A percentile compares a stretch with the other conserved stretches of the same genome.
phyloP scores from a whole-genome alignment of 345 rosid species.

The Eutrema yunnanense region DNA sequence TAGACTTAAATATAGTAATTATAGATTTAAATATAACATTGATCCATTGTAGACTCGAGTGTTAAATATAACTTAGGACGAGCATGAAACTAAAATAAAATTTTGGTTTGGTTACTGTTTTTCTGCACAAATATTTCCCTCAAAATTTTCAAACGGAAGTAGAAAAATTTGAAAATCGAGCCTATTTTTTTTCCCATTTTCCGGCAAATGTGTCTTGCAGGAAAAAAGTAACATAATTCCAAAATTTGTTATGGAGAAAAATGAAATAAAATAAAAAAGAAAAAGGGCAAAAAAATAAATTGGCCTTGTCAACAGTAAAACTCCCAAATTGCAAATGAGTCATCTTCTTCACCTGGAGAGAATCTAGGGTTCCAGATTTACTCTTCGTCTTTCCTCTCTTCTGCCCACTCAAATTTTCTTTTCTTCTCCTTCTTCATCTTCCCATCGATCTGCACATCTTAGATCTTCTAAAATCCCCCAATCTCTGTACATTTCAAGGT shows the following conservation, averaged over 20 bases:
- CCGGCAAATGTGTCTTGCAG: background rate
- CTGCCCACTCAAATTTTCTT: background rate
- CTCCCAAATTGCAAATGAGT: slow-evolving; percentile 26
- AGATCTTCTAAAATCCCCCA: background rate
- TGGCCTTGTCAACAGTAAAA: slow-evolving; percentile 10
- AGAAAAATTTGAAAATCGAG: background rate
- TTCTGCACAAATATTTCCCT: background rate
- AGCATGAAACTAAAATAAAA: background rate
- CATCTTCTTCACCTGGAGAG: slow-evolving; percentile 30
- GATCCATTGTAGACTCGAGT: too few species aligned
- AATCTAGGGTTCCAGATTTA: slow-evolving; percentile 35
- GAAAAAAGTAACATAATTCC: slow-evolving; percentile 2
- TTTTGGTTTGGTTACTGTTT: background rate
- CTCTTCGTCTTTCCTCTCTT: slow-evolving; percentile 18
- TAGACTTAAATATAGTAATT: too few species aligned
- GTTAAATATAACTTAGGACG: background rate
- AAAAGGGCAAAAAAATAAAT: slow-evolving; percentile 20
- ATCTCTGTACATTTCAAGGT: slow-evolving; percentile 19
- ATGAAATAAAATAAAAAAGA: background rate
- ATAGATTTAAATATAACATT: background rate
- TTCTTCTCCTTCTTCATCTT: background rate
- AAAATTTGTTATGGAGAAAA: background rate
- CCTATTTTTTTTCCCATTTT: background rate
- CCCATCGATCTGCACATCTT: slow-evolving; percentile 7
- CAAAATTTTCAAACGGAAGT: background rate